Evolutionary conservation across 805 yeast genomes (phyloP).

Genomic region (Jamesozyma rosinii): DNA sequence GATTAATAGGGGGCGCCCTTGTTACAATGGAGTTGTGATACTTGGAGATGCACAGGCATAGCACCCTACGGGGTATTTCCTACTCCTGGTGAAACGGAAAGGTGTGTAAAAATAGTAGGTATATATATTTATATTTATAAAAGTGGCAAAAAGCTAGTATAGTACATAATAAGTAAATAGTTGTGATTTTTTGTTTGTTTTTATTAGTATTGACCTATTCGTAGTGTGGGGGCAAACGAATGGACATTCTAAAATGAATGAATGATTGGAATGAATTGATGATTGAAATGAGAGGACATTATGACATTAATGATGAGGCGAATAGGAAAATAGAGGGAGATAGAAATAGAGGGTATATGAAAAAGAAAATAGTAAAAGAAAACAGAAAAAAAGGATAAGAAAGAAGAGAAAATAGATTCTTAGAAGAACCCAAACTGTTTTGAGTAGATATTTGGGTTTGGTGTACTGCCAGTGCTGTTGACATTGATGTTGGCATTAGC

Average conservation of each 20-base stretch:
- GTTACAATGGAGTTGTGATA: too few relatives aligned
- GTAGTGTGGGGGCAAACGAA: background rate
- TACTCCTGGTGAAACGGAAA: too few relatives aligned
- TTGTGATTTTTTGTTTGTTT: background rate
- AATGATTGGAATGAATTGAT: background rate
- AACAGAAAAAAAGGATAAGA: too few relatives aligned
- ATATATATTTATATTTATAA: too few relatives aligned
- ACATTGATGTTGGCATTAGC: background rate
- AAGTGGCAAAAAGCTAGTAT: background rate
- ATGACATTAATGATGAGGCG: conserved; percentile 2
- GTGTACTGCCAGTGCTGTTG: background rate
- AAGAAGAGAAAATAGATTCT: background rate
- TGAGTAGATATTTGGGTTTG: background rate
- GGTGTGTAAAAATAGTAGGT: too few relatives aligned
- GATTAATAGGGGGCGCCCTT: too few relatives aligned
- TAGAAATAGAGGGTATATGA: background rate
- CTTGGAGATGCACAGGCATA: too few relatives aligned
- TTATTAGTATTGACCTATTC: background rate
- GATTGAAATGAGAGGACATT: conserved; percentile 2
- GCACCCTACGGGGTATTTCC: too few relatives aligned
- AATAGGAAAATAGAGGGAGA: background rate
- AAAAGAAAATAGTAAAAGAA: background rate
- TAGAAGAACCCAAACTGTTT: conserved; percentile 3
- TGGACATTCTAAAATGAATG: background rate
- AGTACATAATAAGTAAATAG: background rate